Evolutionary conservation across 2,329 filamentous ascomycete species (phyloP).

Genomic region (Cordyceps militaris): DNA sequence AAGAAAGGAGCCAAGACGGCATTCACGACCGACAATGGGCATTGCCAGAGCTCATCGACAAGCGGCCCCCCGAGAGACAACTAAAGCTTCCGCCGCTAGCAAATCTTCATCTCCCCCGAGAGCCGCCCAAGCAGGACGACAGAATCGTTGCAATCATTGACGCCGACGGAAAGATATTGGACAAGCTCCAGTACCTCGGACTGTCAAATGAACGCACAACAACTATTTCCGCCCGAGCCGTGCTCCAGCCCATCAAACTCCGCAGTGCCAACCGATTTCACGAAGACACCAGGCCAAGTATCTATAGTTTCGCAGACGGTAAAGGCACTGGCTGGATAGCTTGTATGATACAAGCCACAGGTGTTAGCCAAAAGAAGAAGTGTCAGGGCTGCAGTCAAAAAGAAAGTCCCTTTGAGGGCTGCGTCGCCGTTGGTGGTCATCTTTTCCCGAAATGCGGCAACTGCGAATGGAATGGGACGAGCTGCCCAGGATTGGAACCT

Average conservation of each 20-base stretch:
- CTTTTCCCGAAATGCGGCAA: slow-evolving; percentile 43
- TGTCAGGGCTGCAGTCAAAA: slow-evolving; percentile 37
- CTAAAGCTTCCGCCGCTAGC: neutral
- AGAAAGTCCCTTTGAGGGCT: slow-evolving; percentile 38
- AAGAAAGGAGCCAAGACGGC: neutral
- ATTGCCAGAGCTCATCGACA: neutral
- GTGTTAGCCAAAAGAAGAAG: slow-evolving; percentile 31
- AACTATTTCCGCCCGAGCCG: slow-evolving; percentile 19
- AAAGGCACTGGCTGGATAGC: slow-evolving; percentile 41
- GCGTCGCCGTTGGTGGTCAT: slow-evolving; percentile 35
- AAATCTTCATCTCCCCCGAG: neutral
- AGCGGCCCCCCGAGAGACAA: neutral
- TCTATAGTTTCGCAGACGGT: slow-evolving; percentile 35
- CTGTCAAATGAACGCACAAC: neutral
- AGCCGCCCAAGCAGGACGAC: neutral
- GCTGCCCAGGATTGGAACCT: slow-evolving; percentile 23
- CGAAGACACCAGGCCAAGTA: slow-evolving; percentile 29
- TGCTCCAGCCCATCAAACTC: slow-evolving; percentile 34
- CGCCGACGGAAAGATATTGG: neutral
- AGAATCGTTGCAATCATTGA: slow-evolving; percentile 5
- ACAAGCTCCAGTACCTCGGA: neutral
- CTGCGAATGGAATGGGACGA: slow-evolving; percentile 42
- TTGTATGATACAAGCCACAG: slow-evolving; percentile 44
- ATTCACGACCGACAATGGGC: neutral
- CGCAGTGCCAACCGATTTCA: slow-evolving; percentile 37